A percentile compares a stretch with the other conserved stretches of the same genome.
Conservation (phyloP, 805 yeast genomes). For the Saccharomycopsis javanensis region DNA sequence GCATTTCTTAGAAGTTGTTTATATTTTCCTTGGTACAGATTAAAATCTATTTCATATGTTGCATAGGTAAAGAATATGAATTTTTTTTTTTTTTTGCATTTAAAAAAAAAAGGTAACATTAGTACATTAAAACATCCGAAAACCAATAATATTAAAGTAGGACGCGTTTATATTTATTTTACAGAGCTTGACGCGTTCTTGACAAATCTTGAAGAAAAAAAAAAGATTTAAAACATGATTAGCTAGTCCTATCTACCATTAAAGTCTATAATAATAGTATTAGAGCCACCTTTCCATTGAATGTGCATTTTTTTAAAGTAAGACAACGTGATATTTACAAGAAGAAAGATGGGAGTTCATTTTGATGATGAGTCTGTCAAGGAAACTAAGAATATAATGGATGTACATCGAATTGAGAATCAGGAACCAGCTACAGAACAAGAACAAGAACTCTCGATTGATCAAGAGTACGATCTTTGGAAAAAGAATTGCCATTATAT, state of each 20-base stretch:
- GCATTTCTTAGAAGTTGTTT: too few species aligned
- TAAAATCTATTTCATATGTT: too few species aligned
- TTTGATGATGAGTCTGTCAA: conserved; percentile 9
- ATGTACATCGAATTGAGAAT: not conserved
- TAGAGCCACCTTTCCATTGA: too few species aligned
- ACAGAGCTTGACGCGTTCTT: too few species aligned
- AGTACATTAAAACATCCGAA: not conserved
- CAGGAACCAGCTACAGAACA: conserved; percentile 9
- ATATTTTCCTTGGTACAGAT: too few species aligned
- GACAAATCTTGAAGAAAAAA: not conserved
- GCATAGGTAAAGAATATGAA: too few species aligned
- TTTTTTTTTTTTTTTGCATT: too few species aligned
- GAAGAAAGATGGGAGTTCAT: conserved; percentile 1
- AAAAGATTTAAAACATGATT: not conserved
- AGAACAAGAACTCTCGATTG: conserved; percentile 25
- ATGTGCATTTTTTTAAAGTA: not conserved
- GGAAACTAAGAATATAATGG: not conserved
- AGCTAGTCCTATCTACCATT: too few species aligned
- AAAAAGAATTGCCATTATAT: conserved; percentile 68
- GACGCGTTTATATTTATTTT: too few species aligned
- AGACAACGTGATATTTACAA: too few species aligned
- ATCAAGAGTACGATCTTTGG: conserved; percentile 68
- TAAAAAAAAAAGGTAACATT: too few species aligned
- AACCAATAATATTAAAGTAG: not conserved
- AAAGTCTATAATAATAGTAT: too few species aligned